Conservation (phyloP, 352 stramenopile species). For the Discostella stelligera region DNA sequence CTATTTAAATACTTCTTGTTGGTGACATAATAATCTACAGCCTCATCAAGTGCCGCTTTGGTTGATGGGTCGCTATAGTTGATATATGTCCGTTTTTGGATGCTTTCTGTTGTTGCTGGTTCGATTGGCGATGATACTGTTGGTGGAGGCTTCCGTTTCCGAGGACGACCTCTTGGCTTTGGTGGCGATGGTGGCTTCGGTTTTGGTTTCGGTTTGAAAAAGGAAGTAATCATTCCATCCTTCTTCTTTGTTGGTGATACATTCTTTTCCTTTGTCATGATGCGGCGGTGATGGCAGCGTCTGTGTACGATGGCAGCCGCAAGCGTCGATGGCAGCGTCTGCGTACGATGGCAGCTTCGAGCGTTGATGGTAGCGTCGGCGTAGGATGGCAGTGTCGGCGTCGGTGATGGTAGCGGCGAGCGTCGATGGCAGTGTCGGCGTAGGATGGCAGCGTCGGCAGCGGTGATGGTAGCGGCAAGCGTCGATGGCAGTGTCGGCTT, state of each 20-base stretch:
- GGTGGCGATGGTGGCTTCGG: not conserved
- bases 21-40: not conserved
- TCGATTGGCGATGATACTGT: not conserved
- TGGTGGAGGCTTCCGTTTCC: not conserved
- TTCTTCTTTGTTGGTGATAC: not conserved
- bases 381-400: too few relatives aligned
- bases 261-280: not conserved
- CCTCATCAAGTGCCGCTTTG: not conserved
- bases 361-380: too few relatives aligned
- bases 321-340: too few relatives aligned
- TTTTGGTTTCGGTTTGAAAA: not conserved
- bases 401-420: too few relatives aligned
- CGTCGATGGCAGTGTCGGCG: too few relatives aligned
- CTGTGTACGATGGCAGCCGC: too few relatives aligned
- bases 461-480: too few relatives aligned
- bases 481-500: too few relatives aligned
- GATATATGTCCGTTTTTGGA: not conserved
- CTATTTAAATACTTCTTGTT: not conserved
- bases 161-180: slow-evolving; percentile 4
- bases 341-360: too few relatives aligned
- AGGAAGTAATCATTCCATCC: not conserved
- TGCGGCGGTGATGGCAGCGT: not conserved
- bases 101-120: not conserved
- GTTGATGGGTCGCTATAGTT: not conserved
- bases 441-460: too few relatives aligned